Conservation (phyloP, 805 yeast genomes). For the Barnettozyma siamensis region DNA sequence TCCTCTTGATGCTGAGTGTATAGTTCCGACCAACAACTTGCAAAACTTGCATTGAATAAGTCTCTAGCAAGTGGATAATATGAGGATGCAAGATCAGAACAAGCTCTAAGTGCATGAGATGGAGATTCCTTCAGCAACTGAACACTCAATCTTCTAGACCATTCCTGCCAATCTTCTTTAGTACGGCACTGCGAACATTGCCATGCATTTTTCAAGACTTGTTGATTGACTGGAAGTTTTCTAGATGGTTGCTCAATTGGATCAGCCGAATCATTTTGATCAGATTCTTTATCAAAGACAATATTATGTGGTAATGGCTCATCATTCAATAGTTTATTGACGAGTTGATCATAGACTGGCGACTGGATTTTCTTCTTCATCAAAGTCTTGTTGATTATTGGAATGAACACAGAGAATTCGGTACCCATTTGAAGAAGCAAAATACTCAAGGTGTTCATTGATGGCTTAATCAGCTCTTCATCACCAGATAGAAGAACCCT, state of each 20-base stretch:
- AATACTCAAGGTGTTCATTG: slow-evolving; percentile 76
- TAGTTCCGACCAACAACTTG: slow-evolving; percentile 91
- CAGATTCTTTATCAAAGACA: slow-evolving; percentile 58
- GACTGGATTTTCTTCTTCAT: slow-evolving; percentile 61
- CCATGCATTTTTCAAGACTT: slow-evolving; percentile 75
- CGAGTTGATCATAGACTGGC: slow-evolving; percentile 73
- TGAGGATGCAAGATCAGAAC: slow-evolving; percentile 82
- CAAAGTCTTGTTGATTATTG: slow-evolving; percentile 66
- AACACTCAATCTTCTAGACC: slow-evolving; percentile 84
- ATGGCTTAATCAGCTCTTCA: slow-evolving; percentile 57
- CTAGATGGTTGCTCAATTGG: slow-evolving; percentile 67
- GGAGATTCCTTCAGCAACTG: slow-evolving; percentile 90
- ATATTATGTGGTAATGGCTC: slow-evolving; percentile 82
- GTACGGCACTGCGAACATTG: slow-evolving; percentile 85
- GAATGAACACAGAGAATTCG: slow-evolving; percentile 81
- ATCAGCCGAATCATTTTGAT: slow-evolving; percentile 26
- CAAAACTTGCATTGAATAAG: slow-evolving; percentile 89
- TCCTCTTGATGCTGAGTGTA: slow-evolving; percentile 88
- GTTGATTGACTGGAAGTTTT: slow-evolving; percentile 67
- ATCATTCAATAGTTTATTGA: slow-evolving; percentile 68
- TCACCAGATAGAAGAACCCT: slow-evolving; percentile 50
- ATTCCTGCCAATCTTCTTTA: slow-evolving; percentile 96
- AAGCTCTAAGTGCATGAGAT: slow-evolving; percentile 88
- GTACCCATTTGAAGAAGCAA: slow-evolving; percentile 74
- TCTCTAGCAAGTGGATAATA: slow-evolving; percentile 87